Evolutionary conservation across 768 basidiomycete species (phyloP).

Genomic region (Psilocybe cyanescens): DNA sequence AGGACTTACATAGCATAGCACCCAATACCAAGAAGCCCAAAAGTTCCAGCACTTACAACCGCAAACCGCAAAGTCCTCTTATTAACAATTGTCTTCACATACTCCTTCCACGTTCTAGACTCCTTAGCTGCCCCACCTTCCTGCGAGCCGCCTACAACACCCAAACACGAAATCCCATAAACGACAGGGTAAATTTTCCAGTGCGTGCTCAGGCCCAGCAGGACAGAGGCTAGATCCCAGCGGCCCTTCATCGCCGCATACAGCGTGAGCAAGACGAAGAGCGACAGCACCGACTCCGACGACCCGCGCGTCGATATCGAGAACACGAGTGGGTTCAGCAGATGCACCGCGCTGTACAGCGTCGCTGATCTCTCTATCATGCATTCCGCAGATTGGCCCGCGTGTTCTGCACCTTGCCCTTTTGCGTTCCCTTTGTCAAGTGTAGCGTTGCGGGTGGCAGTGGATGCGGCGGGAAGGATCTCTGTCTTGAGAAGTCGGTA

Average conservation of each 20-base stretch:
- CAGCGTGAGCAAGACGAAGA: slow-evolving; percentile 76
- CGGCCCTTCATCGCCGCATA: slow-evolving; percentile 57
- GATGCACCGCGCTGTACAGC: slow-evolving; percentile 70
- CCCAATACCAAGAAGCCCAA: slow-evolving; percentile 57
- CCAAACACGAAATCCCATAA: slow-evolving; percentile 81
- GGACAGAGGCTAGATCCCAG: slow-evolving; percentile 70
- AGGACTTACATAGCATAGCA: slow-evolving; percentile 64
- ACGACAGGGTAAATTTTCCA: slow-evolving; percentile 98
- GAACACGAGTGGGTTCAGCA: slow-evolving; percentile 93
- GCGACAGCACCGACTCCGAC: slow-evolving; percentile 85
- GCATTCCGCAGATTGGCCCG: slow-evolving; percentile 9
- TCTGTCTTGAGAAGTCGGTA: slow-evolving; percentile 59
- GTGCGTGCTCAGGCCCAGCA: slow-evolving; percentile 84
- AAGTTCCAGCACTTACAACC: slow-evolving; percentile 69
- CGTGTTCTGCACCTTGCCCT: not conserved
- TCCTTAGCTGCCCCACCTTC: not conserved
- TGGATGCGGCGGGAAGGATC: slow-evolving; percentile 40
- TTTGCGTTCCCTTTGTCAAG: not conserved
- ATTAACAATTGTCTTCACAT: slow-evolving; percentile 49
- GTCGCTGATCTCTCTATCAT: slow-evolving; percentile 43
- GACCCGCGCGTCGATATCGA: slow-evolving; percentile 97
- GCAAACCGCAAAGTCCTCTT: slow-evolving; percentile 64
- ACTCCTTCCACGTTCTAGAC: slow-evolving; percentile 26
- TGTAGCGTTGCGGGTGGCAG: not conserved
- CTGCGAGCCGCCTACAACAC: slow-evolving; percentile 41